Conservation (phyloP, 495 filamentous ascomycete species). For the Neurospora sp. region DNA sequence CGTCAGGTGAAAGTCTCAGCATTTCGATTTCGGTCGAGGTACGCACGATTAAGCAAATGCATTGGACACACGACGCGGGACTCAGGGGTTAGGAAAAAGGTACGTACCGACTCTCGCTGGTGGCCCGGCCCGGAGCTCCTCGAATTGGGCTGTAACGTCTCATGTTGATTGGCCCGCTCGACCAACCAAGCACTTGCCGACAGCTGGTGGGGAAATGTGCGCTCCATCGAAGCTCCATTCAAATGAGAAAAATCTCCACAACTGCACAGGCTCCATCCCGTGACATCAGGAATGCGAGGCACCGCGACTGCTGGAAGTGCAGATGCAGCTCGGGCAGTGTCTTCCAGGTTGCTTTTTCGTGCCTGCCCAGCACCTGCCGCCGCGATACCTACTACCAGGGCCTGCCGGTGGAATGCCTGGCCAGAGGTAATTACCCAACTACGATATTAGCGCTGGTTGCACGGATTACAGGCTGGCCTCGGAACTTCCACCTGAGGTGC, state of each 20-base stretch:
- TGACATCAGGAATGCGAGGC: slow-evolving; percentile 18
- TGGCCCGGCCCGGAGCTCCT: not conserved
- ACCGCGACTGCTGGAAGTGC: not conserved
- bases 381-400: not conserved
- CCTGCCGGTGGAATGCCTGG: not conserved
- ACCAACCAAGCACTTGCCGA: slow-evolving; percentile 14
- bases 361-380: not conserved
- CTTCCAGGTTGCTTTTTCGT: not conserved
- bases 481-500: not conserved
- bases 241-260: slow-evolving; percentile 8
- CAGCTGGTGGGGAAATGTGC: not conserved
- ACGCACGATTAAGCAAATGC: not conserved
- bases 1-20: not conserved
- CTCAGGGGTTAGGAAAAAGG: not conserved
- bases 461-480: not conserved
- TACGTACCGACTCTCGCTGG: not conserved
- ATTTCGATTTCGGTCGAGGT: not conserved
- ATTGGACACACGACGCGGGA: not conserved
- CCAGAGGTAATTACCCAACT: not conserved
- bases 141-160: not conserved
- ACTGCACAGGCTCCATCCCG: slow-evolving; percentile 15
- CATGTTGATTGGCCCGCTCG: not conserved
- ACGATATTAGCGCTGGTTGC: not conserved
- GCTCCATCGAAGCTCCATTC: not conserved
- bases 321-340: slow-evolving; percentile 2